Conservation (phyloP, 108 stramenopile genomes). For the Discostella pseudostelligera region DNA sequence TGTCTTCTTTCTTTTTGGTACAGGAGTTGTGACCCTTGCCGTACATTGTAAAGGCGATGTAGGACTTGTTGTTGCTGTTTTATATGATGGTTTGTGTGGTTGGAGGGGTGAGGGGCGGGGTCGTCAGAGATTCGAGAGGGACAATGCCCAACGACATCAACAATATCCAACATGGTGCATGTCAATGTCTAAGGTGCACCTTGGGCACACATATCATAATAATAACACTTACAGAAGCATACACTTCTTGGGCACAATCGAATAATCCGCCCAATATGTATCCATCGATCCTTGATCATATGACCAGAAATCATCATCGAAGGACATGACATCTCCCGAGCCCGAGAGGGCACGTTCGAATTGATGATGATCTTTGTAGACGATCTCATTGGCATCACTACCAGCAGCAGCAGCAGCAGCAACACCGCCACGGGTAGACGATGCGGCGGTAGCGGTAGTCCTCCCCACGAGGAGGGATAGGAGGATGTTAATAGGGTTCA, state of each 20-base stretch:
- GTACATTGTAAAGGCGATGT: constrained; percentile 41
- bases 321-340: constrained; percentile 14
- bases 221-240: constrained; percentile 38
- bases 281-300: constrained; percentile 14
- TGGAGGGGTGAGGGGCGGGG: background rate
- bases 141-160: background rate
- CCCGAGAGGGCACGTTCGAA: constrained; percentile 26
- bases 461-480: too few species aligned
- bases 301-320: constrained; percentile 39
- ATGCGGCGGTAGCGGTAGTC: too few species aligned
- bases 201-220: too few species aligned
- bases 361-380: constrained; percentile 9
- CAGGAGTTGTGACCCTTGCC: constrained; percentile 39
- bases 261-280: constrained; percentile 34
- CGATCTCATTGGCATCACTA: too few species aligned
- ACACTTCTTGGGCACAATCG: constrained; percentile 31
- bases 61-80: constrained; percentile 37
- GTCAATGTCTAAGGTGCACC: too few species aligned
- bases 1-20: constrained; percentile 18
- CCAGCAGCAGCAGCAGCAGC: too few species aligned
- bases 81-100: background rate
- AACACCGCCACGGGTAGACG: too few species aligned
- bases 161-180: too few species aligned
- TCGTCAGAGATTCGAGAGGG: background rate
- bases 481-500: too few species aligned